These are phyloP conservation scores for Ceratonia siliqua DNA, from an alignment of 306 rosid species.

Conservation along the genomic window DNA sequence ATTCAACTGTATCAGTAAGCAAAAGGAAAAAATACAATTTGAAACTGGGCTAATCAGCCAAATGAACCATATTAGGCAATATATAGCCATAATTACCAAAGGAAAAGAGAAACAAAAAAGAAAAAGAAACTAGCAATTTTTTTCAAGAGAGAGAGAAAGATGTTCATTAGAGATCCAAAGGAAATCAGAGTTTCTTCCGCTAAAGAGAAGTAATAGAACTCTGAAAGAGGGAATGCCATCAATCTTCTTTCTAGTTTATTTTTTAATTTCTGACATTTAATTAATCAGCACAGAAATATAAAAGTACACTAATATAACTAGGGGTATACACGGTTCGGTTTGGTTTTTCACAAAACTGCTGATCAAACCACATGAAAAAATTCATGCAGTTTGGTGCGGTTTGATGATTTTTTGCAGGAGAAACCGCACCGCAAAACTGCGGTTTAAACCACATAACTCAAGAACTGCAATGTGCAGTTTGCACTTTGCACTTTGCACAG, in stretches of 20 bases:
- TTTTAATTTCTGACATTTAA: background rate
- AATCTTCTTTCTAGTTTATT: background rate
- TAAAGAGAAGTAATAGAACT: background rate
- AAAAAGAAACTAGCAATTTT: background rate
- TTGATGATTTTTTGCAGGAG: no score
- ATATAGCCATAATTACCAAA: background rate
- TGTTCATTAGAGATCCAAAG: background rate
- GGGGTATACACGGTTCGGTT: no score
- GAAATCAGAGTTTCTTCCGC: background rate
- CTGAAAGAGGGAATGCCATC: background rate
- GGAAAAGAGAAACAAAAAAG: background rate
- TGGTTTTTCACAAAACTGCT: no score
- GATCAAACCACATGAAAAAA: no score
- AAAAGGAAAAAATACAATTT: background rate
- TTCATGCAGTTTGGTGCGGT: no score
- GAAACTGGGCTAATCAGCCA: background rate
- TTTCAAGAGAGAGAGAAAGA: background rate
- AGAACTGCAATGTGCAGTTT: no score
- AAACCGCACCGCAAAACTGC: no score
- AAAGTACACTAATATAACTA: background rate
- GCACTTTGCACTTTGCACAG: no score
- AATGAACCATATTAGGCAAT: background rate
- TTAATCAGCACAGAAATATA: background rate
- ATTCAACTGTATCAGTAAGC: background rate
- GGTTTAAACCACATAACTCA: no score